These are phyloP conservation scores for Primulina tabacum DNA, from an alignment of 257 asterid species.

Conservation along the genomic window DNA sequence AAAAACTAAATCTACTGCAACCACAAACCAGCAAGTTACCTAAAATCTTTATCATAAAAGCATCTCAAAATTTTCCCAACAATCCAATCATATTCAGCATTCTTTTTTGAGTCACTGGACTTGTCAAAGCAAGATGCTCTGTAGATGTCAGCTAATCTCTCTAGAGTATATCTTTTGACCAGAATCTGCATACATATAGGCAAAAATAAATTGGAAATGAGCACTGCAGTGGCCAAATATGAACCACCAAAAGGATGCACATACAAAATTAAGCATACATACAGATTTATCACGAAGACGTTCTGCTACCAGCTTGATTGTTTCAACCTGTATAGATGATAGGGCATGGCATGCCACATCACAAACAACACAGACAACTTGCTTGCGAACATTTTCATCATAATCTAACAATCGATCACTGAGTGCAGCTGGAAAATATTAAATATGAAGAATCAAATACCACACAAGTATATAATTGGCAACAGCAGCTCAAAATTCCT, in stretches of 20 bases:
- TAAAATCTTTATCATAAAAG: slow-evolving; percentile 95
- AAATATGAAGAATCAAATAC: slow-evolving; percentile 29
- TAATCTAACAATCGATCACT: slow-evolving; percentile 80
- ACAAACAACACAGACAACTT: slow-evolving; percentile 81
- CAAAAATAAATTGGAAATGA: slow-evolving; percentile 26
- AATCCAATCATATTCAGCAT: slow-evolving; percentile 78
- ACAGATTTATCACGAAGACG: slow-evolving; percentile 98
- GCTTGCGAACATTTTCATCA: slow-evolving; percentile 90
- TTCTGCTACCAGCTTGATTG: slow-evolving; percentile 79
- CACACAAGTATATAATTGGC: slow-evolving; percentile 17
- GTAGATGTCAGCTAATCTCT: slow-evolving; percentile 85
- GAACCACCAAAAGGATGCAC: slow-evolving; percentile 15
- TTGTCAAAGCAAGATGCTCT: slow-evolving; percentile 58
- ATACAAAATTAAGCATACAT: slow-evolving; percentile 31
- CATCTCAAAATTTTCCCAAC: slow-evolving; percentile 90
- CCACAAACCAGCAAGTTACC: slow-evolving; percentile 45
- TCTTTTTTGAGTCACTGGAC: slow-evolving; percentile 37
- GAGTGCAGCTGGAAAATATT: slow-evolving; percentile 67
- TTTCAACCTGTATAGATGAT: slow-evolving; percentile 65
- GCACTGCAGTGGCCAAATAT: slow-evolving; percentile 20
- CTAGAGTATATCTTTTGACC: slow-evolving; percentile 85
- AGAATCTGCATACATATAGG: slow-evolving; percentile 54
- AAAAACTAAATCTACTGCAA: slow-evolving; percentile 15
- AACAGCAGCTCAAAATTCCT: slow-evolving; percentile 28
- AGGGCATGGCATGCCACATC: slow-evolving; percentile 72